Percentiles rank a stretch among this genome's conserved stretches.
Conservation (phyloP, 129 eudicot species). For the Arctium lappa region DNA sequence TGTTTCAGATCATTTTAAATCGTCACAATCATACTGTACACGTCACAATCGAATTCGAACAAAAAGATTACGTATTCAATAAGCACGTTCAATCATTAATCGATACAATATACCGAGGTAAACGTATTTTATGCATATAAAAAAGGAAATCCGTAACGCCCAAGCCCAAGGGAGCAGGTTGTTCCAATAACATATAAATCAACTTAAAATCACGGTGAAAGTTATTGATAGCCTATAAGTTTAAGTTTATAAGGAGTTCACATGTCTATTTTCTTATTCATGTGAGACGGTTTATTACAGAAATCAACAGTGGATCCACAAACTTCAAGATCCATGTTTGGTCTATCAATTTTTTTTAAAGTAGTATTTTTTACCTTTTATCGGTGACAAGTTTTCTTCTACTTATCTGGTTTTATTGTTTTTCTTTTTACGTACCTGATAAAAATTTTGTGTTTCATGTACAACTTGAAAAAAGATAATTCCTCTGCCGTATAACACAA, state of each 20-base stretch:
- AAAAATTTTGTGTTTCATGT: neutral
- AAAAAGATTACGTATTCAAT: neutral
- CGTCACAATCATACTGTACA: neutral
- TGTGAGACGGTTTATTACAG: neutral
- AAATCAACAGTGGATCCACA: neutral
- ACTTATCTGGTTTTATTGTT: neutral
- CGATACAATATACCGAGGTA: neutral
- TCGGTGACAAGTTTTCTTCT: neutral
- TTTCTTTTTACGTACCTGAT: neutral
- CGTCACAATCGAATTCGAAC: slow-evolving; percentile 5
- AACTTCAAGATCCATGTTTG: neutral
- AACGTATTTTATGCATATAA: neutral
- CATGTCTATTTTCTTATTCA: no score
- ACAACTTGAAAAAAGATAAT: neutral
- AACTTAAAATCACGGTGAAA: no score
- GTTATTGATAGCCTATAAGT: no score
- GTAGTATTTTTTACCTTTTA: neutral
- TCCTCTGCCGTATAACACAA: neutral
- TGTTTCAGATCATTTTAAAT: neutral
- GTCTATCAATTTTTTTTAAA: neutral
- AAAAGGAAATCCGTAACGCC: neutral
- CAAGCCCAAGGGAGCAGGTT: no score
- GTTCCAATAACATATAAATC: no score
- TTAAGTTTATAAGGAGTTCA: no score
- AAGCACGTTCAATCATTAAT: neutral